Percentiles rank a stretch among this genome's conserved stretches.
Conservation (phyloP, 371 early-diverging fungal genomes). For the Basidiobolus heterosporus region DNA sequence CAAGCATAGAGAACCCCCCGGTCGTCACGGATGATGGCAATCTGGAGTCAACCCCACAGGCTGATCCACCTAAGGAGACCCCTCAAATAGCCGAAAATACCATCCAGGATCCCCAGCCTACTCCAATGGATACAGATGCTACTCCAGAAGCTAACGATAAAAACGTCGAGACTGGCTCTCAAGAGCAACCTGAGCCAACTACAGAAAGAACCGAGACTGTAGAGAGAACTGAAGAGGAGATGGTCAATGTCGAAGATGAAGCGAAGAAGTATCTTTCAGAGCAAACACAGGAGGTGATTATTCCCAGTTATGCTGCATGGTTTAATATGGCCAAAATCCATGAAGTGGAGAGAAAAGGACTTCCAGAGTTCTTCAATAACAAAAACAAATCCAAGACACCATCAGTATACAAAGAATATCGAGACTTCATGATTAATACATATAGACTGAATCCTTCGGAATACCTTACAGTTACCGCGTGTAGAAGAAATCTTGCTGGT, state of each 20-base stretch:
- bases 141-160: constrained; percentile 10
- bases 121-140: constrained; percentile 20
- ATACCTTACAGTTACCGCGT: constrained; percentile 92
- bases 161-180: no score
- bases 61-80: constrained; percentile 24
- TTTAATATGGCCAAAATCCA: constrained; percentile 71
- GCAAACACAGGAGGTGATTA: constrained; percentile 54
- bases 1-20: no score
- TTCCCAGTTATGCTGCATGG: constrained; percentile 88
- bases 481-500: constrained; percentile 83
- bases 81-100: constrained; percentile 22
- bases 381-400: constrained; percentile 85
- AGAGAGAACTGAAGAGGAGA: constrained; percentile 14
- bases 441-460: constrained; percentile 87
- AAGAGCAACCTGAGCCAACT: constrained; percentile 5
- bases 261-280: constrained; percentile 48
- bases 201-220: constrained; percentile 10
- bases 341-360: constrained; percentile 74
- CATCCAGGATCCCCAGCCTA: constrained; percentile 2
- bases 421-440: constrained; percentile 94
- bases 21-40: neutral
- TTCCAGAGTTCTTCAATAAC: constrained; percentile 91
- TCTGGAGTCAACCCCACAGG: constrained; percentile 8
- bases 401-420: constrained; percentile 81
- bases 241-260: constrained; percentile 36